phyloP scores from a whole-genome alignment of 2,329 filamentous ascomycete species.

The Passalora sequoiae region DNA sequence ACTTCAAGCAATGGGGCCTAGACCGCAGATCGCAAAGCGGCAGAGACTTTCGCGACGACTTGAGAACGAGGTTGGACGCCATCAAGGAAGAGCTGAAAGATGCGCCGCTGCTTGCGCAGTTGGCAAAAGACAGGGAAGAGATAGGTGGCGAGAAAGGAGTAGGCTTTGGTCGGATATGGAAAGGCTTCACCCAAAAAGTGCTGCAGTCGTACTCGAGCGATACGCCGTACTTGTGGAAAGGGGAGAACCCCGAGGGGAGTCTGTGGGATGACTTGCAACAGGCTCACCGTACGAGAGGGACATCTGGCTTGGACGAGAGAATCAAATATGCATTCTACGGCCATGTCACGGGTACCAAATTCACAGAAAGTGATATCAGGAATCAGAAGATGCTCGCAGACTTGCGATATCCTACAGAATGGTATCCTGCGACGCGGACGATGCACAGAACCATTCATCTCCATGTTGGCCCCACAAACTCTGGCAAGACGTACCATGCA shows the following conservation, averaged over 20 bases:
- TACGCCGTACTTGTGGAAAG: not conserved
- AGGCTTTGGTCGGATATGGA: constrained; percentile 27
- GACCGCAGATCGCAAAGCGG: not conserved
- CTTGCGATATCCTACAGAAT: constrained; percentile 82
- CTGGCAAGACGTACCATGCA: constrained; percentile 94
- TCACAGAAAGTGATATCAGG: constrained; percentile 52
- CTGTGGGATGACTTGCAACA: constrained; percentile 17
- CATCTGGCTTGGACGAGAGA: constrained; percentile 27
- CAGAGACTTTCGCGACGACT: constrained; percentile 18
- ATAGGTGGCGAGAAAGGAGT: constrained; percentile 21
- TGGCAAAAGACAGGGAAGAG: constrained; percentile 24
- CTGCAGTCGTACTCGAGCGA: constrained; percentile 39
- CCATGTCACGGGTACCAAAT: constrained; percentile 54
- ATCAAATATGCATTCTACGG: constrained; percentile 65
- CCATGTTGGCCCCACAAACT: constrained; percentile 95
- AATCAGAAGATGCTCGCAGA: constrained; percentile 68
- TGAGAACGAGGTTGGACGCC: constrained; percentile 22
- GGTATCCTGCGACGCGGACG: constrained; percentile 78
- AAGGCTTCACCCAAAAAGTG: constrained; percentile 20
- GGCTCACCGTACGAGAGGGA: constrained; percentile 19
- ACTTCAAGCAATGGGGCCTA: constrained; percentile 9
- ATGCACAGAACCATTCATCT: constrained; percentile 81
- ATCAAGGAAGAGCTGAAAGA: constrained; percentile 29
- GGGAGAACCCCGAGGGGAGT: constrained; percentile 3
- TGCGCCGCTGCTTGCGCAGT: constrained; percentile 30